phyloP scores from a whole-genome alignment of 2,329 filamentous ascomycete species.

The Claviceps sp. region DNA sequence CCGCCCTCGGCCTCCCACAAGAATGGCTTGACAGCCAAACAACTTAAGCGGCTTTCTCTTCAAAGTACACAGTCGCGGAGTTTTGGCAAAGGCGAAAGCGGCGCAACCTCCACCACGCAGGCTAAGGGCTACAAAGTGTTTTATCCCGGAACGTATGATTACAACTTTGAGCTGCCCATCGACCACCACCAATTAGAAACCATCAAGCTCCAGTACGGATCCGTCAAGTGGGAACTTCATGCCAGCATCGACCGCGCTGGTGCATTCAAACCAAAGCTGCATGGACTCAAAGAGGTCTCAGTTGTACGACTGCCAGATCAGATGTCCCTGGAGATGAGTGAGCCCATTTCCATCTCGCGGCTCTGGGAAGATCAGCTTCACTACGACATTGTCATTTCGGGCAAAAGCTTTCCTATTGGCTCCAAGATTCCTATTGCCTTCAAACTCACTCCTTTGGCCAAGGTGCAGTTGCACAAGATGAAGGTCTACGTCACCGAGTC shows the following conservation, averaged over 20 bases:
- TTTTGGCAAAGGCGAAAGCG: conserved; percentile 66
- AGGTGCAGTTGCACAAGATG: conserved; percentile 85
- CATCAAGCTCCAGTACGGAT: conserved; percentile 74
- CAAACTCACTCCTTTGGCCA: conserved; percentile 82
- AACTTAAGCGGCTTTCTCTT: conserved; percentile 57
- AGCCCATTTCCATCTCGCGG: conserved; percentile 84
- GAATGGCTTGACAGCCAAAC: conserved; percentile 26
- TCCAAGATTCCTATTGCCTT: conserved; percentile 84
- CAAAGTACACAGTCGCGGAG: conserved; percentile 74
- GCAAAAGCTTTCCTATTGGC: conserved; percentile 85
- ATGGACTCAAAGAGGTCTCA: conserved; percentile 68
- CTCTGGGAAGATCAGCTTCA: conserved; percentile 93
- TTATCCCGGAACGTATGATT: conserved; percentile 54
- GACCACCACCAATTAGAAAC: conserved; percentile 84
- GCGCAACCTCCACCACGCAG: conserved; percentile 44
- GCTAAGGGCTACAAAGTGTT: conserved; percentile 77
- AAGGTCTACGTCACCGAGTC: conserved; percentile 87
- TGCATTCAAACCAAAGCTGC: conserved; percentile 77
- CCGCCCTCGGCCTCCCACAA: conserved; percentile 7
- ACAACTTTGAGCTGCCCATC: conserved; percentile 74
- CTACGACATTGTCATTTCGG: conserved; percentile 92
- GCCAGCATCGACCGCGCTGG: conserved; percentile 75
- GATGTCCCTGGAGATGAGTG: conserved; percentile 76
- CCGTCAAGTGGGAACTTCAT: conserved; percentile 78
- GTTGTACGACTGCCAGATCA: conserved; percentile 80